Evolutionary conservation across 2,329 filamentous ascomycete genomes (phyloP), one percentile per base, ranked within the genome.

Genomic region (Xylariaceae sp.): DNA sequence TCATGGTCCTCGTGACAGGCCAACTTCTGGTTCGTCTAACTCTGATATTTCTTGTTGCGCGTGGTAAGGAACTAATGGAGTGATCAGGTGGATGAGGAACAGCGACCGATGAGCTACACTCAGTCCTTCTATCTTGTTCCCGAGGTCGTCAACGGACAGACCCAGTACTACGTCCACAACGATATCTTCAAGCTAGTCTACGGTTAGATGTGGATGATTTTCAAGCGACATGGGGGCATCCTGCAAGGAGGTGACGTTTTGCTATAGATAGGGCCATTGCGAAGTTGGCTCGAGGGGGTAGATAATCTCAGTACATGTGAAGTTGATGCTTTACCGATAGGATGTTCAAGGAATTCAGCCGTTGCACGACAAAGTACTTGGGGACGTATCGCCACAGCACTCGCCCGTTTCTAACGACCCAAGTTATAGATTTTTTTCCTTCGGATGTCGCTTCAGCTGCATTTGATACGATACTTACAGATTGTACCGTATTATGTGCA

Each of bases 181-280:
- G 93, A 98, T 75, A 79, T 98, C 74, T 98, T 98, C 87, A 90
- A 90, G 78, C 85, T 98, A 60, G 84, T 96, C 66, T 93, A 90
- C 76, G 81, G 76, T 71, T 84, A 78, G 62, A 61, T 19, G n/a
- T 20, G 51, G 32, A 21, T 19, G 7, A 43, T 48, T 14, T 20
- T 37, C 20, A 43, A 20, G 44, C 45, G 21, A 47, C 16, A 45
- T 48, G 20, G 40, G 45, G 29, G 44, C 21, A 37, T 23, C 21
- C 21, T 16, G 20, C 32, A 48, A 52, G 37, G 23, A 42, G 7
- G 12, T 55, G 44, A 21, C 49, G 42, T 49, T 48, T 62, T 53
- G 46, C 48, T 52, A 59, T 57, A 56, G 54, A 59, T 43, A 40
- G 46, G 44, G 46, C 29, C 41, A 43, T 43, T 46, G 48, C 48